Conservation (phyloP, 1,284 basidiomycete genomes). For the Macrocybe sp. region DNA sequence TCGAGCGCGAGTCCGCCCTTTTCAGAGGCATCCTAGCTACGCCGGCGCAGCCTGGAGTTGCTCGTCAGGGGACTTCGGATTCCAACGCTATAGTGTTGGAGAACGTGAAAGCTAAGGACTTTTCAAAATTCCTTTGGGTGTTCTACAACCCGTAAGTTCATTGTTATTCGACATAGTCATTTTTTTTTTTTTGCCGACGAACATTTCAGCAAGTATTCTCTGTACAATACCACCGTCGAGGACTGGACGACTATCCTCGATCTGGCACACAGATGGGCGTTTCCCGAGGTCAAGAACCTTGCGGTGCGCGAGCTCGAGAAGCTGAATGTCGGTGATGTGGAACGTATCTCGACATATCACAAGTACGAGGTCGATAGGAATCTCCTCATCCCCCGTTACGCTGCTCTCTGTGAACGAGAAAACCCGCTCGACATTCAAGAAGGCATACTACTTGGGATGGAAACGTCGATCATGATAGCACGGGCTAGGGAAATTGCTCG, state of each 20-base stretch:
- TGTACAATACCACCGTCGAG: conserved; percentile 46
- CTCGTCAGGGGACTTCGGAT: conserved; percentile 38
- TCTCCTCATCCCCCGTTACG: conserved; percentile 52
- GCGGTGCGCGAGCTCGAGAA: conserved; percentile 59
- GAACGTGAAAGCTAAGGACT: conserved; percentile 42
- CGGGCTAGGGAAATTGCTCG: conserved; percentile 52
- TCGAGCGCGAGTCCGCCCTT: conserved; percentile 53
- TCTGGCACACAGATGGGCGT: conserved; percentile 56
- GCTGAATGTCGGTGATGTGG: conserved; percentile 37
- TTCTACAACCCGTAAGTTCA: conserved; percentile 62
- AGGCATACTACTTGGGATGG: conserved; percentile 51
- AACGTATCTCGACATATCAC: conserved; percentile 56
- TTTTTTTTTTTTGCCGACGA: neutral
- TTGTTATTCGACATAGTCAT: conserved; percentile 1
- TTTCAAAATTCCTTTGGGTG: conserved; percentile 59
- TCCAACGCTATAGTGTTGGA: conserved; percentile 47
- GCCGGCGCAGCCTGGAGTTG: conserved; percentile 41
- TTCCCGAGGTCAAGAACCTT: conserved; percentile 53
- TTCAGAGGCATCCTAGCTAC: conserved; percentile 43
- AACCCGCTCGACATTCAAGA: conserved; percentile 53
- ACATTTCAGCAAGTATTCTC: conserved; percentile 37
- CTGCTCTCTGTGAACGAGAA: conserved; percentile 48
- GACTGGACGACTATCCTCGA: conserved; percentile 57
- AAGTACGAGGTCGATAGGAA: conserved; percentile 46
- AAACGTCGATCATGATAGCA: conserved; percentile 54